Conservation (phyloP, 2,329 filamentous ascomycete genomes). For the Mariannaea sp. region DNA sequence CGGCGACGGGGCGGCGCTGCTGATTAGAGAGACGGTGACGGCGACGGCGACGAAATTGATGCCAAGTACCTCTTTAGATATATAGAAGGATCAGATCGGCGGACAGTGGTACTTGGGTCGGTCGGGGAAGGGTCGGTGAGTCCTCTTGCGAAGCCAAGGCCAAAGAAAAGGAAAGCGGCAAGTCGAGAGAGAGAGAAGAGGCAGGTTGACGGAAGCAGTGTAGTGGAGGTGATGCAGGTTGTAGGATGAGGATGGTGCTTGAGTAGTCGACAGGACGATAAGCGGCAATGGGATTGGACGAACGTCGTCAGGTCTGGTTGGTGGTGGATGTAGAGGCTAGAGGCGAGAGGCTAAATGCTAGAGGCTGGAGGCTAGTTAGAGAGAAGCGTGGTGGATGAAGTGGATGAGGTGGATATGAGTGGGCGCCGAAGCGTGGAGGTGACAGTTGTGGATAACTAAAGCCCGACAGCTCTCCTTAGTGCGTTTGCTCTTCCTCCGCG, state of each 20-base stretch:
- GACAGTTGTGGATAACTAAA: background rate
- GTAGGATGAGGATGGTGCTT: too few relatives aligned
- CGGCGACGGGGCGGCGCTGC: conserved; percentile 22
- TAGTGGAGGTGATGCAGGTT: conserved; percentile 5
- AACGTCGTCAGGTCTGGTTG: background rate
- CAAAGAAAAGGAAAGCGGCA: conserved; percentile 12
- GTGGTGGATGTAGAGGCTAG: background rate
- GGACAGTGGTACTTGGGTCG: conserved; percentile 1
- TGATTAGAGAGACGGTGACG: conserved; percentile 6
- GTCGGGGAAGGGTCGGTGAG: conserved; percentile 9
- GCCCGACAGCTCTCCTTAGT: too few relatives aligned
- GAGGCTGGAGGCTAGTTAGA: too few relatives aligned
- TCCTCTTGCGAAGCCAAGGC: conserved; percentile 4
- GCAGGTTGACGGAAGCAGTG: background rate
- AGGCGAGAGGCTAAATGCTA: too few relatives aligned
- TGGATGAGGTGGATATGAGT: background rate
- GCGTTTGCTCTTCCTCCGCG: too few relatives aligned
- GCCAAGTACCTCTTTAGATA: conserved; percentile 8
- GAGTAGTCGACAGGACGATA: conserved; percentile 10
- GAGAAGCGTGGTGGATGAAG: background rate
- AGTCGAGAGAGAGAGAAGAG: conserved; percentile 6
- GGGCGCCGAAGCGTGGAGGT: conserved; percentile 2
- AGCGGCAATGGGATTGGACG: conserved; percentile 13
- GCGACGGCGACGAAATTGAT: conserved; percentile 6
- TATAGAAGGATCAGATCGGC: conserved; percentile 1